phyloP scores from a whole-genome alignment of 2,329 filamentous ascomycete species.

The Paraphoma sp. region DNA sequence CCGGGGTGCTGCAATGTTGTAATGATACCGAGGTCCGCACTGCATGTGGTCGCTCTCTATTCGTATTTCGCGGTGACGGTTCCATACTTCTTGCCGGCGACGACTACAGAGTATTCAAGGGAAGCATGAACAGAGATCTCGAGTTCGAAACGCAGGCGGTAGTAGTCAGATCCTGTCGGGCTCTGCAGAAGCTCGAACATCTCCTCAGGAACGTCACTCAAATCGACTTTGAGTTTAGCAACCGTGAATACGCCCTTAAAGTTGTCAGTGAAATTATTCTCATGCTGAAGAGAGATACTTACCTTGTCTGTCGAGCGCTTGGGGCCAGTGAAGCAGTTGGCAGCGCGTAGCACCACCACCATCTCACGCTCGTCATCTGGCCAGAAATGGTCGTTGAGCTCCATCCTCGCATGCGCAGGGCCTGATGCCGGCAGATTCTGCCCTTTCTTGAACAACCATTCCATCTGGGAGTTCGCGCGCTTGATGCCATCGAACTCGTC shows the following conservation, averaged over 20 bases:
- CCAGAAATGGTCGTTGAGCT: neutral
- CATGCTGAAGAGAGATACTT: no score
- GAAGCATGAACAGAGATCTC: conserved; percentile 22
- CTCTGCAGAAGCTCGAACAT: neutral
- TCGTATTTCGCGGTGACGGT: conserved; percentile 21
- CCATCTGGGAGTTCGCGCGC: conserved; percentile 9
- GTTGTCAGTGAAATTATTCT: no score
- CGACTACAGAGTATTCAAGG: conserved; percentile 21
- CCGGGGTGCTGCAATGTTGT: no score
- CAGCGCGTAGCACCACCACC: fast-evolving
- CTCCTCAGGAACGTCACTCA: conserved; percentile 11
- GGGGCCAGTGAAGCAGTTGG: no score
- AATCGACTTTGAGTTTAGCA: conserved; percentile 11
- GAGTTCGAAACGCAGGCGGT: neutral
- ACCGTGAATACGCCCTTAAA: no score
- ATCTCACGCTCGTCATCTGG: neutral
- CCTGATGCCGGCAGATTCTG: conserved; percentile 12
- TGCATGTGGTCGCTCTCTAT: neutral
- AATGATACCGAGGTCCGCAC: no score
- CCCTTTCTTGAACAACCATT: conserved; percentile 23
- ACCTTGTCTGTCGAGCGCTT: no score
- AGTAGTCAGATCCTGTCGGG: neutral
- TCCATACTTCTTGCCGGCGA: conserved; percentile 21
- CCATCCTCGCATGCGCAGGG: neutral
- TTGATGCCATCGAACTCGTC: neutral